Evolutionary conservation across 495 filamentous ascomycete genomes (phyloP).

Genomic region (Aeminium ludgeri): DNA sequence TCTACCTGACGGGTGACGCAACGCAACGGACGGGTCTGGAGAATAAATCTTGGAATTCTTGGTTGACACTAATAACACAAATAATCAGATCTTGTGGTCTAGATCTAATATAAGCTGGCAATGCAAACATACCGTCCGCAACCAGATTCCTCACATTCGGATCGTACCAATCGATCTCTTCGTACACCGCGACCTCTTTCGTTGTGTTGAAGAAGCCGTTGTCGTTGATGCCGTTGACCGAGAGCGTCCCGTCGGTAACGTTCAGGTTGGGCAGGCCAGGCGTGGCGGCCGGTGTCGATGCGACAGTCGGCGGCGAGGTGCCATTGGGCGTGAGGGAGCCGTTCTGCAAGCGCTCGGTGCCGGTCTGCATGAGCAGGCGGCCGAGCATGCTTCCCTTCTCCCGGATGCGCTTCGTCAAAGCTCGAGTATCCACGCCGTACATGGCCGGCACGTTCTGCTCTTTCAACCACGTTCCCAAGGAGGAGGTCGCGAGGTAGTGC

Average conservation of each 20-base stretch:
- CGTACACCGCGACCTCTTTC: constrained; percentile 23
- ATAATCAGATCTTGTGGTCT: constrained; percentile 9
- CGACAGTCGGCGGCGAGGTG: constrained; percentile 7
- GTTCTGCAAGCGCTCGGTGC: constrained; percentile 10
- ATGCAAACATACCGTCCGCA: constrained; percentile 58
- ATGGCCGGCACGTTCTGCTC: constrained; percentile 92
- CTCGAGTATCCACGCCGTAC: constrained; percentile 86
- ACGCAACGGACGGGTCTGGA: constrained; percentile 44
- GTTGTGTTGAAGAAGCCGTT: constrained; percentile 8
- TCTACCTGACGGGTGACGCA: constrained; percentile 76
- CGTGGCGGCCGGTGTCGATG: background rate
- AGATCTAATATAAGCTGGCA: constrained; percentile 10
- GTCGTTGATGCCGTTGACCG: constrained; percentile 15
- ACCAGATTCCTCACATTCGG: constrained; percentile 87
- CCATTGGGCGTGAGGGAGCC: constrained; percentile 11
- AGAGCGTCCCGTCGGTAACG: constrained; percentile 4
- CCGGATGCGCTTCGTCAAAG: constrained; percentile 83
- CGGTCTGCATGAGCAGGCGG: constrained; percentile 56
- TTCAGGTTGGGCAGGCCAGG: constrained; percentile 3
- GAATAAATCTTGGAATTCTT: constrained; percentile 64
- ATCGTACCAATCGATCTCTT: constrained; percentile 70
- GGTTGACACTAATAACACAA: constrained; percentile 61
- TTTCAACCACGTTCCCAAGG: constrained; percentile 85
- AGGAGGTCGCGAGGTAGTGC: constrained; percentile 77
- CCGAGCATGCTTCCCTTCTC: constrained; percentile 94